These are phyloP conservation scores for Tricladium varicosporioides DNA, from an alignment of 2,329 filamentous ascomycete genomes.

Conservation along the genomic window DNA sequence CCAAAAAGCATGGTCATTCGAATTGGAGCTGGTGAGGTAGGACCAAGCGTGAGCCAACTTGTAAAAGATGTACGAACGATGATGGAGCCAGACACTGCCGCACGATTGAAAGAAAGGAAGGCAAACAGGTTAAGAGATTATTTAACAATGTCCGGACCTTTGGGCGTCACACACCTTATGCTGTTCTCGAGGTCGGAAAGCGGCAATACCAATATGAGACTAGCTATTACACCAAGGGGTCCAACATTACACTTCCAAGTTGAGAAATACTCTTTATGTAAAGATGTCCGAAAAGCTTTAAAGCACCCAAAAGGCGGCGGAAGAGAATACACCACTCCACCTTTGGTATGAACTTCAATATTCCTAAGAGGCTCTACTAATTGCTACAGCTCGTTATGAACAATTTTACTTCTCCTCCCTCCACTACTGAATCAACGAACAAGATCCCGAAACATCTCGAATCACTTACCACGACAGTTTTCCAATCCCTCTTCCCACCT, in stretches of 20 bases:
- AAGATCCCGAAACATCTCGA: constrained; percentile 93
- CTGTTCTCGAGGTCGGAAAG: constrained; percentile 87
- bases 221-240: constrained; percentile 83
- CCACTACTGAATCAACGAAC: constrained; percentile 53
- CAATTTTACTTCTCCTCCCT: constrained; percentile 74
- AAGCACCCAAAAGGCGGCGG: constrained; percentile 79
- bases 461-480: constrained; percentile 86
- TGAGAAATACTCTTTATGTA: constrained; percentile 90
- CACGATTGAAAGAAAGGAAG: constrained; percentile 82
- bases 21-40: constrained; percentile 90
- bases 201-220: constrained; percentile 88
- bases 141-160: constrained; percentile 88
- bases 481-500: constrained; percentile 92
- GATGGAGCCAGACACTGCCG: constrained; percentile 95
- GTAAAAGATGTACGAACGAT: constrained; percentile 87
- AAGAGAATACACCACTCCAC: constrained; percentile 82
- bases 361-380: constrained; percentile 28
- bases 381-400: constrained; percentile 83
- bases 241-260: constrained; percentile 94
- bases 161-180: constrained; percentile 89
- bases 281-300: constrained; percentile 81
- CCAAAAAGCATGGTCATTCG: constrained; percentile 99
- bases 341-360: constrained; percentile 56
- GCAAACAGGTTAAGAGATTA: constrained; percentile 90
- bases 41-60: constrained; percentile 85